These are phyloP conservation scores for Colletotrichum sublineola DNA, from an alignment of 2,329 filamentous ascomycete species.

Conservation along the genomic window DNA sequence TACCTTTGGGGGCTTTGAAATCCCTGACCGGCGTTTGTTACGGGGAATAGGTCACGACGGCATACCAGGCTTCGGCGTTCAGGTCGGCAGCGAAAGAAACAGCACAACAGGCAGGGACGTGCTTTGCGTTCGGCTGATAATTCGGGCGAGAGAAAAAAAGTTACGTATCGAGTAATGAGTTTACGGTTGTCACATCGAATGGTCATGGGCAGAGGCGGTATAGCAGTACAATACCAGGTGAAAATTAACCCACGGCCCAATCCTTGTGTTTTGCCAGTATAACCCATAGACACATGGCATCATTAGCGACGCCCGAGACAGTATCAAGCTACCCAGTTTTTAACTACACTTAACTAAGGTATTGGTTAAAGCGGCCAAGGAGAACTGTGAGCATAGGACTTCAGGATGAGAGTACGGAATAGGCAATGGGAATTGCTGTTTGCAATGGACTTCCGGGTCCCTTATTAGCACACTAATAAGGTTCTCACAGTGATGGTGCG, in stretches of 20 bases:
- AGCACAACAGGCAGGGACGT: not conserved
- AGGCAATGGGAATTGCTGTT: not conserved
- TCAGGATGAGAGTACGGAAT: not conserved
- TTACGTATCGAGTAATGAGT: conserved; percentile 1
- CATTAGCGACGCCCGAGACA: too few relatives aligned
- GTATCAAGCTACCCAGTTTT: not conserved
- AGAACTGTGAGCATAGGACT: not conserved
- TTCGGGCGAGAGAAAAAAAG: not conserved
- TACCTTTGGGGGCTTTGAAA: conserved; percentile 13
- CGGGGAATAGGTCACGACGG: conserved; percentile 10
- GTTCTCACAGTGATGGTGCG: not conserved
- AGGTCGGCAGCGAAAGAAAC: not conserved
- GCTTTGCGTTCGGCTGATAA: not conserved
- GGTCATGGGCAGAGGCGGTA: not conserved
- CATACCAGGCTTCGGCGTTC: conserved; percentile 22
- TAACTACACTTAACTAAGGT: too few relatives aligned
- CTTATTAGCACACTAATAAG: too few relatives aligned
- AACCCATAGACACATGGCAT: not conserved
- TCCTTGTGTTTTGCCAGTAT: not conserved
- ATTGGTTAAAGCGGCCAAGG: not conserved
- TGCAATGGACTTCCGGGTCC: not conserved
- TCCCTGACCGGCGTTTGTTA: conserved; percentile 20
- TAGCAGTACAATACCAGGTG: not conserved
- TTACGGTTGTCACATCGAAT: not conserved
- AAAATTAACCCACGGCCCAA: not conserved